phyloP scores from a whole-genome alignment of 176 grass and related monocot species.

The Lolium rigidum region DNA sequence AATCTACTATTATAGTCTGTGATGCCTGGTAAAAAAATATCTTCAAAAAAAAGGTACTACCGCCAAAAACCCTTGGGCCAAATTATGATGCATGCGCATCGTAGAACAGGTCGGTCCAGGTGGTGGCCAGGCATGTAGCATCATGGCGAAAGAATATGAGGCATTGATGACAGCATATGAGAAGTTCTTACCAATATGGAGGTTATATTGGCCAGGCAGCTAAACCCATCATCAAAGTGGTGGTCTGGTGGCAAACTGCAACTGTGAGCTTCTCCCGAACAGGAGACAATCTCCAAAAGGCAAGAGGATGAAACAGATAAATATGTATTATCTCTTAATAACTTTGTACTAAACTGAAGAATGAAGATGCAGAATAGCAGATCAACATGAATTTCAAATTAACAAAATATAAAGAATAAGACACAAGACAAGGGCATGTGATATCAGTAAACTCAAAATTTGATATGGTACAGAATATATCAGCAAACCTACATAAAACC shows the following conservation, averaged over 20 bases:
- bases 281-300: slow-evolving; percentile 48
- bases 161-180: slow-evolving; percentile 21
- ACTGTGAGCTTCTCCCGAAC: slow-evolving; percentile 46
- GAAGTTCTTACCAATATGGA: slow-evolving; percentile 66
- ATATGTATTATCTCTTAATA: slow-evolving; percentile 2
- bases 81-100: neutral
- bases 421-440: neutral
- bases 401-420: slow-evolving; percentile 11
- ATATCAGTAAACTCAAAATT: neutral
- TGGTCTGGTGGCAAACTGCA: slow-evolving; percentile 44
- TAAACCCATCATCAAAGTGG: slow-evolving; percentile 45
- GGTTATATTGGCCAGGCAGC: slow-evolving; percentile 62
- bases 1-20: neutral
- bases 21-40: neutral
- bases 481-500: neutral
- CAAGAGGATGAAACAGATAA: slow-evolving; percentile 31
- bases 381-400: neutral
- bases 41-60: slow-evolving; percentile 14
- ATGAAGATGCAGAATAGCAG: neutral
- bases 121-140: slow-evolving; percentile 1
- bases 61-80: neutral
- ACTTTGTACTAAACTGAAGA: neutral
- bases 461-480: neutral
- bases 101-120: neutral
- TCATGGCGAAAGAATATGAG: neutral